Evolutionary conservation across 2,329 filamentous ascomycete species (phyloP).

Genomic region (Pochonia chlamydosporia): DNA sequence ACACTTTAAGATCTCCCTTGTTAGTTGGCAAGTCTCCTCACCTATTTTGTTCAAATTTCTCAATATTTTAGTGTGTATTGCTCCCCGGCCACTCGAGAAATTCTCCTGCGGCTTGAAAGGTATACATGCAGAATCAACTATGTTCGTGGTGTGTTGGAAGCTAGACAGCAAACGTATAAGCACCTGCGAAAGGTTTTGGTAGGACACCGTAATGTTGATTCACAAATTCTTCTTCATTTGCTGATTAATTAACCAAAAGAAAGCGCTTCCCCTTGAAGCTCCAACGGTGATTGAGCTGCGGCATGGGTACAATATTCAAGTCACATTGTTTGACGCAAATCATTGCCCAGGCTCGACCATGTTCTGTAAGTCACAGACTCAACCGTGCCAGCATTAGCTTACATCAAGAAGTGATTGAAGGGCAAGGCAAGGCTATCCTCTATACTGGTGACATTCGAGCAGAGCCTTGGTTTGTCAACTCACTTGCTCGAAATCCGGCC

Average conservation of each 20-base stretch:
- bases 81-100: conserved; percentile 73
- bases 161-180: conserved; percentile 67
- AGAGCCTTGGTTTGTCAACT: conserved; percentile 80
- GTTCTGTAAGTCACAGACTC: conserved; percentile 53
- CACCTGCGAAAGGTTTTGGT: conserved; percentile 67
- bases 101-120: conserved; percentile 74
- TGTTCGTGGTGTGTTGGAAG: conserved; percentile 70
- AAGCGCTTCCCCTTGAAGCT: conserved; percentile 75
- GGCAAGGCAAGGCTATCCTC: conserved; percentile 62
- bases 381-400: not conserved
- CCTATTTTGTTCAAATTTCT: not conserved
- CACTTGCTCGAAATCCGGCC: conserved; percentile 63
- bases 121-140: conserved; percentile 78
- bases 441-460: conserved; percentile 88
- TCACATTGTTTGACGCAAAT: conserved; percentile 86
- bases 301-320: conserved; percentile 62
- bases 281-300: conserved; percentile 70
- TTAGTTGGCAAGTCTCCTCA: conserved; percentile 18
- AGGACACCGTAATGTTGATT: conserved; percentile 8
- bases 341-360: conserved; percentile 88
- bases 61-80: conserved; percentile 63
- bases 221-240: not conserved
- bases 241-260: conserved; percentile 38
- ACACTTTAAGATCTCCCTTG: conserved; percentile 72
- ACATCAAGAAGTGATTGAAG: conserved; percentile 62